These are phyloP conservation scores for Panus rudis DNA, from an alignment of 768 basidiomycete genomes.

Conservation along the genomic window DNA sequence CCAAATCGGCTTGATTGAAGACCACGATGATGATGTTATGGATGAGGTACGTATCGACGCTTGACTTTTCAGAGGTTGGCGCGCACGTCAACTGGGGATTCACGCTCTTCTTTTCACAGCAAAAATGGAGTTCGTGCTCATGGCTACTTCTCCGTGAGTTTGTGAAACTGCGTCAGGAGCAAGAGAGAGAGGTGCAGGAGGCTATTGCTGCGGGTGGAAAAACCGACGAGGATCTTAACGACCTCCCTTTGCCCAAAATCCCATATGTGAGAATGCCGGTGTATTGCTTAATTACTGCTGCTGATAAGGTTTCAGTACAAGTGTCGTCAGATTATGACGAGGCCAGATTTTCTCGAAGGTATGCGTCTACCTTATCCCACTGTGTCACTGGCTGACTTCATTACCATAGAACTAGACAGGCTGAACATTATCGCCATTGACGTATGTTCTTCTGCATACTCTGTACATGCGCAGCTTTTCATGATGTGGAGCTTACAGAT, in stretches of 20 bases:
- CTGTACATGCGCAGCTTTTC: neutral
- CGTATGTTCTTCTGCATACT: conserved; percentile 31
- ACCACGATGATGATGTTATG: conserved; percentile 84
- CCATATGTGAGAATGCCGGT: conserved; percentile 42
- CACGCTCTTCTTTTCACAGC: conserved; percentile 28
- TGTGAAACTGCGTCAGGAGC: conserved; percentile 50
- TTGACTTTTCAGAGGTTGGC: conserved; percentile 7
- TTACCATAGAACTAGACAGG: conserved; percentile 49
- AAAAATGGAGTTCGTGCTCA: conserved; percentile 79
- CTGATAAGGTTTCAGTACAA: conserved; percentile 39
- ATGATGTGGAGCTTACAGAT: conserved; percentile 33
- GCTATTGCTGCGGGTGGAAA: conserved; percentile 30
- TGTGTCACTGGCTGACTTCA: conserved; percentile 2
- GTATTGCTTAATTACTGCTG: conserved; percentile 3
- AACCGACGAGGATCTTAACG: conserved; percentile 26
- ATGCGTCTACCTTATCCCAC: conserved; percentile 13
- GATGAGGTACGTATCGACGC: conserved; percentile 57
- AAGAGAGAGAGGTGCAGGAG: conserved; percentile 36
- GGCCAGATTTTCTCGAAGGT: conserved; percentile 79
- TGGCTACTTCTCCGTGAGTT: conserved; percentile 75
- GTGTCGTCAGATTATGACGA: conserved; percentile 77
- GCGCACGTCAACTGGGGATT: neutral
- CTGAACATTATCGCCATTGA: conserved; percentile 75
- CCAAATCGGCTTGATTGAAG: conserved; percentile 74
- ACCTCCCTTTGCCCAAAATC: conserved; percentile 54